Conservation (phyloP, 1,139 yeast species). For the Saccharomycopsis crataegensis region DNA sequence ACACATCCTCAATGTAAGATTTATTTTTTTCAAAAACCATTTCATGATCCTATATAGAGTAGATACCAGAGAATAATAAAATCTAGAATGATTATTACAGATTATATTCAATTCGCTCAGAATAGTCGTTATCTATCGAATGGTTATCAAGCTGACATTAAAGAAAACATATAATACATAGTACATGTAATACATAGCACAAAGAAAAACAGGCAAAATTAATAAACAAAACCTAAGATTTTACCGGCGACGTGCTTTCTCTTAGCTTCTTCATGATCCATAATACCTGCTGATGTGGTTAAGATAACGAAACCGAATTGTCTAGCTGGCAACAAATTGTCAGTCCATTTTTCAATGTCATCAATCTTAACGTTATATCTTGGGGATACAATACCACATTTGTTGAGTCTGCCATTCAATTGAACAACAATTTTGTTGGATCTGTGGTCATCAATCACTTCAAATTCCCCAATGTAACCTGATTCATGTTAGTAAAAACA, state of each 20-base stretch:
- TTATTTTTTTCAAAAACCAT: too few species aligned
- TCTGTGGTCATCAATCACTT: constrained; percentile 98
- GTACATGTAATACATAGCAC: too few species aligned
- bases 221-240: constrained; percentile 93
- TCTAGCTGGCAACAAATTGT: constrained; percentile 95
- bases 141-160: too few species aligned
- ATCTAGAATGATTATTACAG: too few species aligned
- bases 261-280: constrained; percentile 99
- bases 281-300: constrained; percentile 98
- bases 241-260: constrained; percentile 99
- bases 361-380: constrained; percentile 92
- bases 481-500: neutral
- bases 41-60: too few species aligned
- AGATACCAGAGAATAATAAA: too few species aligned
- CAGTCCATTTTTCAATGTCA: constrained; percentile 98
- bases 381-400: constrained; percentile 97
- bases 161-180: too few species aligned
- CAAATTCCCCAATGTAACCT: constrained; percentile 97
- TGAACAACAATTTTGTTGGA: constrained; percentile 96
- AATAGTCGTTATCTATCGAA: too few species aligned
- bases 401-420: constrained; percentile 96
- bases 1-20: too few species aligned
- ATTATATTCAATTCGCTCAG: too few species aligned
- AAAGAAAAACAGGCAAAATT: constrained; percentile 22
- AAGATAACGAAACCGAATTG: constrained; percentile 95